A percentile compares a stretch with the other conserved stretches of the same genome.
Conservation (phyloP, 169 alveolate genomes). For the Plasmodium malariae region DNA sequence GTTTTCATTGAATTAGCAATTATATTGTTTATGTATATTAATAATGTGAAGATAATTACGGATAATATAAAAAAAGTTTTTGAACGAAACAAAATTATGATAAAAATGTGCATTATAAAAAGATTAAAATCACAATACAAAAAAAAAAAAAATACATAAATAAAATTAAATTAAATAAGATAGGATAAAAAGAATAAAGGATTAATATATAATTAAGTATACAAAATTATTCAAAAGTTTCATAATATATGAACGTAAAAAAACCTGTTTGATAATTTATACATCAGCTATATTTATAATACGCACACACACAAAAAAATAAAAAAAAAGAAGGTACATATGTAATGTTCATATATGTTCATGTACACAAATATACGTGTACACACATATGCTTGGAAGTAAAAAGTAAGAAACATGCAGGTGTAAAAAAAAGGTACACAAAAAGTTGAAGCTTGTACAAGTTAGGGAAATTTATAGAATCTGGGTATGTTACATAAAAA, state of each 20-base stretch:
- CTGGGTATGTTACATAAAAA: slow-evolving; percentile 21
- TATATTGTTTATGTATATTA: background rate
- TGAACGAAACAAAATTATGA: slow-evolving; percentile 11
- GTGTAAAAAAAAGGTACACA: slow-evolving; percentile 25
- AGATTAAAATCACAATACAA: background rate
- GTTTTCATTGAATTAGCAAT: slow-evolving; percentile 32
- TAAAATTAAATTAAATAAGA: background rate
- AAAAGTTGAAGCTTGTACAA: background rate
- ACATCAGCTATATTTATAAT: background rate
- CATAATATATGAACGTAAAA: slow-evolving; percentile 1
- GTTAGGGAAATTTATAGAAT: background rate
- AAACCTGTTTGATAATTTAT: background rate
- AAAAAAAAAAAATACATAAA: background rate
- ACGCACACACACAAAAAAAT: slow-evolving; percentile 1
- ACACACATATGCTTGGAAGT: background rate
- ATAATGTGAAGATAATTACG: background rate
- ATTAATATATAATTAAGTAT: background rate
- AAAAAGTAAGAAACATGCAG: slow-evolving; percentile 29
- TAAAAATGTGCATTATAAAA: slow-evolving; percentile 15
- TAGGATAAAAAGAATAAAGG: too few relatives aligned
- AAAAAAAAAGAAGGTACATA: too few relatives aligned
- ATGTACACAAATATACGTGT: slow-evolving; percentile 2
- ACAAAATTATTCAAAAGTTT: slow-evolving; percentile 23
- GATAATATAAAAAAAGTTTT: background rate
- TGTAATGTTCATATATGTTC: background rate